Base-by-base conservation (phyloP, 2,329 filamentous ascomycete species). In the Aureobasidium uvarum region DNA sequence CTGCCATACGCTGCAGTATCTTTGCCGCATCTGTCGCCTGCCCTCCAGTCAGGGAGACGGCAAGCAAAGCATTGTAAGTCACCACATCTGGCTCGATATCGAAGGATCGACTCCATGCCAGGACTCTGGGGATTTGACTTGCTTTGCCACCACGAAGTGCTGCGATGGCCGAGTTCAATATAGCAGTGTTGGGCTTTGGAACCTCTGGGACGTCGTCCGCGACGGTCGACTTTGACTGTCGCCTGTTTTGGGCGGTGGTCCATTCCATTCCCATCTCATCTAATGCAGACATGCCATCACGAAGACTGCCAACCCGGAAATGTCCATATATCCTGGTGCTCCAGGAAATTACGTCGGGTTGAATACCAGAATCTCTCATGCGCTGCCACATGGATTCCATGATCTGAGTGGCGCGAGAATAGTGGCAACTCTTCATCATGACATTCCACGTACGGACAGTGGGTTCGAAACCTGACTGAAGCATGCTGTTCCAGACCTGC, bases 391-490 rank as follows among this genome's bases (percentile, higher is more conserved):
- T 81, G 1, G 81, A 81, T 64, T 88, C 84, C 67, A 93, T 79
- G 25, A 83, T 85, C n/a, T 79, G 74, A 0, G 80, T 69, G 70
- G 91, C 86, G 63, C 81, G 81, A 58, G 85, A 81, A 58, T 80
- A 81, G 72, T 83, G 84, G 76, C 87, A 91, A 1, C 90, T 90
- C 65, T 85, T 81, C 69, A 95, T 84, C 84, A 95, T 89, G 50
- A 85, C 79, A 45, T 86, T 89, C 84, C 89, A 95, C 0, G 90
- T 89, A 69, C 79, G 83, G 64, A 88, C 71, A 7, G 82, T 86
- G 16, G 90, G 88, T 65, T 78, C 74, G 36, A 89, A 73, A 1
- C 83, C 85, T 60, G 83, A 75, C 50, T 77, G 73, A 16, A 83
- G 72, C 81, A 86, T 84, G 66, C 80, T 74, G 65, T 85, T 84